Base-by-base conservation (phyloP, 2,329 filamentous ascomycete species). In the Epichloe typhina region DNA sequence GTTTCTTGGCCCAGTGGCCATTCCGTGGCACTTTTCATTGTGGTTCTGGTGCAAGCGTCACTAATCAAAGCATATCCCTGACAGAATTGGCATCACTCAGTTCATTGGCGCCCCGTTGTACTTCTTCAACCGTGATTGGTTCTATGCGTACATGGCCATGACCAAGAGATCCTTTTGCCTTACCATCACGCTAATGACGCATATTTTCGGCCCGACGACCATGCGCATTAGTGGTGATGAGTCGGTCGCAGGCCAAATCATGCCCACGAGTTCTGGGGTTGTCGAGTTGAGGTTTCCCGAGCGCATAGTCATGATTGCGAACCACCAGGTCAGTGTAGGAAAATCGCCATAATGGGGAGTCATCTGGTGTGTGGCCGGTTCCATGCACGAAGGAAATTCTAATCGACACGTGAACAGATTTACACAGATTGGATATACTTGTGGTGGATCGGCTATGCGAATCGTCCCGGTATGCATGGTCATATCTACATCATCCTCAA, bases 341-440 rank as follows among this genome's bases (percentile, higher is more conserved):
- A 37, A 42, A 17, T 36, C 37, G 12, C 11, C 7, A 11, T 5
- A 33, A 35, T 35, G 7, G 12, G 38, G 31, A 49, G 50, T 46
- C 62, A 50, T 46, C 62, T 63, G 53, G 61, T 17, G 31, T 35
- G 9, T 31, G 26, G 26, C 11, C 23, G 43, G 43, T 7, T 9
- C 7, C 17, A 17, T 36, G 33, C 19, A 7, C 7, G 21, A 38
- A 26, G 5, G 12, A 9, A 4, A 9, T 19, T n/a, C 47, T 50
- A 50, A 50, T 43, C 33, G 4, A 48, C 36, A 8, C 36, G 43
- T 1, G 13, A 26, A 23, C 57, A 77, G 77, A 82, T 94, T 49
- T 94, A 95, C 63, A 91, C 88, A 8, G 88, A 95, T 68, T 95
- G 88, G 88, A 69, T 94, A 8, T 95, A 95, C 63, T 77, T 95